Percentiles rank a stretch among this genome's conserved stretches.
These are phyloP conservation scores for Lentithecium fluviatile DNA, from an alignment of 495 filamentous ascomycete species.

Conservation along the genomic window DNA sequence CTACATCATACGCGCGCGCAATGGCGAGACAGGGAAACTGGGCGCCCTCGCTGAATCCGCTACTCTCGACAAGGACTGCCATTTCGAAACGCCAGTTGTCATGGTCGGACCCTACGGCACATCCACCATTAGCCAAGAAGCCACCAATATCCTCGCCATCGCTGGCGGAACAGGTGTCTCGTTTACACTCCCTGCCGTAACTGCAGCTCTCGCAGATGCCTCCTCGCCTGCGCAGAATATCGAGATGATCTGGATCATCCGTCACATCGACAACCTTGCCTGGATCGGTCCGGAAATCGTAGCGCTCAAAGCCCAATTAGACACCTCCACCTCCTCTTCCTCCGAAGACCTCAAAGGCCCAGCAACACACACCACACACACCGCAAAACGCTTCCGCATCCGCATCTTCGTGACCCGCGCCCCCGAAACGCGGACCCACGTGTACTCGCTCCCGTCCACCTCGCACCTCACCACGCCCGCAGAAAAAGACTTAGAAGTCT, in stretches of 20 bases:
- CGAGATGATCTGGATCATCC: constrained; percentile 63
- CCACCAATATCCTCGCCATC: constrained; percentile 57
- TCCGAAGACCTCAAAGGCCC: background rate
- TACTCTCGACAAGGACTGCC: background rate
- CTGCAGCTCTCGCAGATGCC: constrained; percentile 44
- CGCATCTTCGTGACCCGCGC: constrained; percentile 60
- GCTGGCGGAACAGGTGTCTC: constrained; percentile 66
- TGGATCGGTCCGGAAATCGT: constrained; percentile 59
- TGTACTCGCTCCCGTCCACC: background rate
- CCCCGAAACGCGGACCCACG: constrained; percentile 14
- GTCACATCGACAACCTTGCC: constrained; percentile 51
- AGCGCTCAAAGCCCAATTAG: constrained; percentile 37
- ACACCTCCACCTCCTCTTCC: background rate
- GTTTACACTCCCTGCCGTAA: constrained; percentile 58
- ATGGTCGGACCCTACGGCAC: constrained; percentile 61
- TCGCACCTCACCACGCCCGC: too few relatives aligned
- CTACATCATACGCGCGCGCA: constrained; percentile 61
- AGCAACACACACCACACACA: constrained; percentile 44
- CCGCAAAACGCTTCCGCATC: constrained; percentile 43
- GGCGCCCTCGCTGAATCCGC: constrained; percentile 42
- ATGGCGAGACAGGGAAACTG: constrained; percentile 59
- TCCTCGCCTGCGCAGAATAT: constrained; percentile 41
- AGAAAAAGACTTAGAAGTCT: constrained; percentile 13
- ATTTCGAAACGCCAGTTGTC: constrained; percentile 42
- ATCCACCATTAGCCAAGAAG: constrained; percentile 44